These are phyloP conservation scores for Sclerotinia subarctica DNA, from an alignment of 2,329 filamentous ascomycete species.

Conservation along the genomic window DNA sequence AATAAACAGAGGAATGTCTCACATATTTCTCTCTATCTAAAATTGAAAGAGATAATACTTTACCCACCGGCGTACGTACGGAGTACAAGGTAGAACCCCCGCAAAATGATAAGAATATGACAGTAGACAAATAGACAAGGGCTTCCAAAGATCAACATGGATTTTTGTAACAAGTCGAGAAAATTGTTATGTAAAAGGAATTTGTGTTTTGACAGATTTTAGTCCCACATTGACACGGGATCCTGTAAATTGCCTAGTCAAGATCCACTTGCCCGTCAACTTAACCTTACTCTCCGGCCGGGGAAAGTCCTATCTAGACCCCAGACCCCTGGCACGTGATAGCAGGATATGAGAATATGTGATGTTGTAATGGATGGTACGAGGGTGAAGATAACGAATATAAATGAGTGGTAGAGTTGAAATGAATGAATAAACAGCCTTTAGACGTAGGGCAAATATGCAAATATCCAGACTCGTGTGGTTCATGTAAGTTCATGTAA, in stretches of 20 bases:
- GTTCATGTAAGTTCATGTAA: neutral
- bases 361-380: neutral
- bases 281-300: conserved; percentile 11
- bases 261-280: neutral
- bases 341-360: conserved; percentile 7
- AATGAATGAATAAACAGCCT: neutral
- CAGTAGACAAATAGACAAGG: conserved; percentile 13
- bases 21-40: neutral
- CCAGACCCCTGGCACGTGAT: conserved; percentile 19
- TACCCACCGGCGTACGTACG: conserved; percentile 10
- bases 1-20: neutral
- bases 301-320: conserved; percentile 12
- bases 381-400: neutral
- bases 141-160: neutral
- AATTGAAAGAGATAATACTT: conserved; percentile 1
- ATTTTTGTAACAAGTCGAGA: neutral
- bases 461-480: neutral
- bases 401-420: neutral
- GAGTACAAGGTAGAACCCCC: conserved; percentile 7
- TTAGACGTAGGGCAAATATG: neutral
- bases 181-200: conserved; percentile 18
- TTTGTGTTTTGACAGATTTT: neutral
- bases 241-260: neutral
- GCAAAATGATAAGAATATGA: conserved; percentile 20
- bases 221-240: neutral